These are phyloP conservation scores for Monosporascus sp. DNA, from an alignment of 2,329 filamentous ascomycete genomes.

Conservation along the genomic window DNA sequence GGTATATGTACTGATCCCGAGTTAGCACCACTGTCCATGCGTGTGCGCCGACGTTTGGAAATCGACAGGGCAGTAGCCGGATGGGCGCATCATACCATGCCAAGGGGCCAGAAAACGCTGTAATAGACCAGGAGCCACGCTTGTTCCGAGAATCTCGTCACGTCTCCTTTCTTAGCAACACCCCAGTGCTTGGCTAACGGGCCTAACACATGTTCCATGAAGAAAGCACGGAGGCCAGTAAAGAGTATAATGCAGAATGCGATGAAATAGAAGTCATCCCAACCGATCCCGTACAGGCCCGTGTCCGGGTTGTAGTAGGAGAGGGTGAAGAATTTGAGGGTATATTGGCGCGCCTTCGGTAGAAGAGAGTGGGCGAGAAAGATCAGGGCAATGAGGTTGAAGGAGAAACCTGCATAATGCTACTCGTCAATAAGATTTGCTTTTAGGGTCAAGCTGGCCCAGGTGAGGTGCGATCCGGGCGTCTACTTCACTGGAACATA, in stretches of 20 bases:
- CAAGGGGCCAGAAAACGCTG: constrained; percentile 71
- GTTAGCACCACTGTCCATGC: constrained; percentile 1
- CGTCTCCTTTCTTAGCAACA: constrained; percentile 68
- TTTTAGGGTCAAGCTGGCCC: neutral
- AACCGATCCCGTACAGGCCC: constrained; percentile 68
- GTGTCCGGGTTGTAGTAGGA: constrained; percentile 72
- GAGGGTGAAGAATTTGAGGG: constrained; percentile 81
- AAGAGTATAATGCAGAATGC: constrained; percentile 76
- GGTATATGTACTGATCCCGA: constrained; percentile 65
- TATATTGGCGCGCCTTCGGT: constrained; percentile 71
- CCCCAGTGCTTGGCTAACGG: constrained; percentile 71
- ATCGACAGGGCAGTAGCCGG: neutral
- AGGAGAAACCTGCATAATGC: constrained; percentile 60
- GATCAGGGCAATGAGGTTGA: constrained; percentile 80
- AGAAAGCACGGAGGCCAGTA: constrained; percentile 75
- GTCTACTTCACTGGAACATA: constrained; percentile 37
- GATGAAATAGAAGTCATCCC: constrained; percentile 74
- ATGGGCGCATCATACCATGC: constrained; percentile 56
- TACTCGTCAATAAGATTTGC: constrained; percentile 11
- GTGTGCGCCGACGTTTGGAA: neutral
- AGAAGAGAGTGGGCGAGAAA: constrained; percentile 77
- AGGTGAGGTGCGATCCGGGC: neutral
- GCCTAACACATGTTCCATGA: constrained; percentile 81
- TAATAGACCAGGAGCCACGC: constrained; percentile 88
- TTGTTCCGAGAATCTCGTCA: constrained; percentile 87